phyloP scores from a whole-genome alignment of 176 grass and related monocot genomes.

The Aegilops speltoides region DNA sequence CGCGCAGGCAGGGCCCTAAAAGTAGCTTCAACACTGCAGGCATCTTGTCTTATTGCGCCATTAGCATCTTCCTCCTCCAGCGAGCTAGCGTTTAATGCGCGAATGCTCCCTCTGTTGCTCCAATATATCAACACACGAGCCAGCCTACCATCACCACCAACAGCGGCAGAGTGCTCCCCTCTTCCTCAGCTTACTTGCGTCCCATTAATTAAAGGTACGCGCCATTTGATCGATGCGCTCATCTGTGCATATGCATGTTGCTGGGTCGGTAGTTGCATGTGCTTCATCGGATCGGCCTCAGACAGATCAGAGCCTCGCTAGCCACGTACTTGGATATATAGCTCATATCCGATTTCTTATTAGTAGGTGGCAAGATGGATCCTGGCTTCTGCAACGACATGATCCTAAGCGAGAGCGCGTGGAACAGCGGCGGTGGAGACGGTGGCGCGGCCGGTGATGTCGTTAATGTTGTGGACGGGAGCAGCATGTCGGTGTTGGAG shows the following conservation, averaged over 20 bases:
- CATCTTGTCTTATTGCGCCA: conserved; percentile 44
- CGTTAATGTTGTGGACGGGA: neutral
- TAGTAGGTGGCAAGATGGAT: conserved; percentile 55
- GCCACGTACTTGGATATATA: neutral
- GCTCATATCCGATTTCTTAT: conserved; percentile 12
- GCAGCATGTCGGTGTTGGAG: conserved; percentile 47
- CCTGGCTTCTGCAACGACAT: conserved; percentile 49
- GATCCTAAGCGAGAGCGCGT: conserved; percentile 41
- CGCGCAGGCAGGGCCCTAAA: conserved; percentile 18
- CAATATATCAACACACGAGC: neutral
- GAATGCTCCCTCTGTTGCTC: conserved; percentile 29
- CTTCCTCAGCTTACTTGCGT: neutral
- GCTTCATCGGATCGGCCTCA: conserved; percentile 10
- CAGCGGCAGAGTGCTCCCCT: conserved; percentile 12
- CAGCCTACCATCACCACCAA: neutral
- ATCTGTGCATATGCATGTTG: neutral
- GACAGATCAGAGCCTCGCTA: neutral
- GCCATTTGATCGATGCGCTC: neutral
- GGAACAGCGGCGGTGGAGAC: neutral
- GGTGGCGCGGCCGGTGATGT: conserved; percentile 1
- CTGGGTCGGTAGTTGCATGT: neutral
- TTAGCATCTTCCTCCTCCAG: neutral
- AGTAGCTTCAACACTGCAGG: conserved; percentile 13
- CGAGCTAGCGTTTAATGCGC: conserved; percentile 18
- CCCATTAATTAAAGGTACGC: conserved; percentile 24